phyloP scores from a whole-genome alignment of 768 basidiomycete species.

The Naematelia encephala region DNA sequence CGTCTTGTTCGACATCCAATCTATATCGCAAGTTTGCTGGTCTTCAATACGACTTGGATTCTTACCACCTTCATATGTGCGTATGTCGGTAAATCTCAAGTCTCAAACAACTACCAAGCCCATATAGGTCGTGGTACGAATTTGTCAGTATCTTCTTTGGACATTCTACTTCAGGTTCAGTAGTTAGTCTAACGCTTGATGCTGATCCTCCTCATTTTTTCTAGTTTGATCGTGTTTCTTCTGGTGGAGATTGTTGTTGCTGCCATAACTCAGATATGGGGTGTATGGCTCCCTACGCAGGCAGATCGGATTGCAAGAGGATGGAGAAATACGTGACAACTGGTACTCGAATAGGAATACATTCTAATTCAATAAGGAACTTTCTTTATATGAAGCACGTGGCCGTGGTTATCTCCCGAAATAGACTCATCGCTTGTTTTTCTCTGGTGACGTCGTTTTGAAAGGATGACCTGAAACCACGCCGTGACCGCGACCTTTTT shows the following conservation, averaged over 20 bases:
- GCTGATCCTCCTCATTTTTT: too few species aligned
- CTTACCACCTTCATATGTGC: neutral
- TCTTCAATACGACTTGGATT: neutral
- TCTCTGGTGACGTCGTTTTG: neutral
- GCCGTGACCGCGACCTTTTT: too few species aligned
- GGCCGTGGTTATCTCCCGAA: neutral
- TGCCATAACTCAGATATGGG: neutral
- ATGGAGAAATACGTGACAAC: too few species aligned
- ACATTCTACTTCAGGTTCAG: too few species aligned
- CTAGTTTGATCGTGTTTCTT: neutral
- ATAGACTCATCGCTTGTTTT: neutral
- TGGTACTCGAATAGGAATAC: too few species aligned
- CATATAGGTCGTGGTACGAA: neutral
- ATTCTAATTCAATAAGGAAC: too few species aligned
- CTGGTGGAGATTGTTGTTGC: neutral
- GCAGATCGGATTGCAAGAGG: neutral
- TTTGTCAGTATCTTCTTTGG: neutral
- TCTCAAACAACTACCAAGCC: neutral
- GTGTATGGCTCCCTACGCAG: neutral
- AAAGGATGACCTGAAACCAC: too few species aligned
- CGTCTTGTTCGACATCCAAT: neutral
- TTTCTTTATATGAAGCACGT: too few species aligned
- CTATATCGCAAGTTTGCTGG: neutral
- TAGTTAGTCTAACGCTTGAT: too few species aligned
- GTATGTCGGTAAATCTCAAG: neutral